Percentiles rank a stretch among this genome's conserved stretches.
These are phyloP conservation scores for Physcomitrium patens DNA, from an alignment of 225 moss, liverwort and hornwort species.

Conservation along the genomic window DNA sequence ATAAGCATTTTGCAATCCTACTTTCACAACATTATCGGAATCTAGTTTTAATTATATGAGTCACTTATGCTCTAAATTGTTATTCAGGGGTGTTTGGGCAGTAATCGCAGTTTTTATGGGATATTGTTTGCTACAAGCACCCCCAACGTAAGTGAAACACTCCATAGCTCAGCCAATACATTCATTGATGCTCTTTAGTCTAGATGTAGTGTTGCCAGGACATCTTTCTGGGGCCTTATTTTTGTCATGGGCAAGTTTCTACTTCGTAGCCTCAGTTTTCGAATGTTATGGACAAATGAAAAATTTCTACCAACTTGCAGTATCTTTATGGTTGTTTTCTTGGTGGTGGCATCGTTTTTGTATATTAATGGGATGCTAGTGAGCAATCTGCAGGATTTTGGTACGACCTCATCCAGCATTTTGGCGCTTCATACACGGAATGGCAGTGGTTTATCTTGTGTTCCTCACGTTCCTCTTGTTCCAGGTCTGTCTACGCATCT, in stretches of 20 bases:
- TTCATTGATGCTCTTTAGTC: neutral
- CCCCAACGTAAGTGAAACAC: constrained; percentile 73
- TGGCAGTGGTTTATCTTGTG: constrained; percentile 87
- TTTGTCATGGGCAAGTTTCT: neutral
- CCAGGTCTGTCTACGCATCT: constrained; percentile 55
- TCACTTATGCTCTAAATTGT: constrained; percentile 38
- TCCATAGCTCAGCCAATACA: neutral
- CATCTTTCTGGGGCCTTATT: neutral
- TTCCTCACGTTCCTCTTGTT: constrained; percentile 90
- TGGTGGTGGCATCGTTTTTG: neutral
- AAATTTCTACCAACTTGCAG: neutral
- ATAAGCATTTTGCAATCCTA: neutral
- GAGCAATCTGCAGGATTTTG: constrained; percentile 63
- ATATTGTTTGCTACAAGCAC: constrained; percentile 61
- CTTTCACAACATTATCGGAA: neutral
- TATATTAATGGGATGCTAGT: neutral
- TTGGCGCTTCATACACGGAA: constrained; percentile 94
- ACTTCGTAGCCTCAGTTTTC: neutral
- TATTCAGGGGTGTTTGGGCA: constrained; percentile 91
- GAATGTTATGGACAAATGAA: neutral
- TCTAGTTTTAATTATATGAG: constrained; percentile 27
- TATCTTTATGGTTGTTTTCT: neutral
- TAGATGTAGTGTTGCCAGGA: constrained; percentile 18
- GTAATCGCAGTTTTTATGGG: constrained; percentile 84
- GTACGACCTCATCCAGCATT: constrained; percentile 95